Evolutionary conservation across 2,329 filamentous ascomycete species (phyloP).

Genomic region (Xylariaceae sp.): DNA sequence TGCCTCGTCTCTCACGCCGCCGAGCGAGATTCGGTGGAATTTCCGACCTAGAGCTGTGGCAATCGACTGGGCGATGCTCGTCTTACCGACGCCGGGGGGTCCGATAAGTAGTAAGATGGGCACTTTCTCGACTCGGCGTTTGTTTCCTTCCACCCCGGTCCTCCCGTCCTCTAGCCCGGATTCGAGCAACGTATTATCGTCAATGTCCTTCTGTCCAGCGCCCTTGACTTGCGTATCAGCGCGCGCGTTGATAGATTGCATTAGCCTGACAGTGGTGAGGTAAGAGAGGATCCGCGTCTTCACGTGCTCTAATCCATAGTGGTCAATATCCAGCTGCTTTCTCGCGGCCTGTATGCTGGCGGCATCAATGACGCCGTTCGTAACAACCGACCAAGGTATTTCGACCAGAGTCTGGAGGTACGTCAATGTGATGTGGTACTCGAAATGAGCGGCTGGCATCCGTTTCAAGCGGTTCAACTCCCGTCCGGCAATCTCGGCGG

Average conservation of each 20-base stretch:
- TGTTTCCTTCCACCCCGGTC: constrained; percentile 47
- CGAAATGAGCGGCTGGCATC: constrained; percentile 93
- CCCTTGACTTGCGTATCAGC: constrained; percentile 72
- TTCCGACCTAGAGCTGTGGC: constrained; percentile 88
- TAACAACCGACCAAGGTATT: constrained; percentile 83
- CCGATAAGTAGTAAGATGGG: constrained; percentile 91
- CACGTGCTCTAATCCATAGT: constrained; percentile 93
- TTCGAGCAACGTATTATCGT: constrained; percentile 30
- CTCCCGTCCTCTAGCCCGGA: constrained; percentile 34
- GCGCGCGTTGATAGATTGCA: constrained; percentile 81
- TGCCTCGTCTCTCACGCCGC: constrained; percentile 91
- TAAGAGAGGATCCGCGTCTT: constrained; percentile 97
- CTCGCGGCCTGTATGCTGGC: constrained; percentile 74
- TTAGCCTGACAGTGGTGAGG: constrained; percentile 88
- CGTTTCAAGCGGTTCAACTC: constrained; percentile 85
- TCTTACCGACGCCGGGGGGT: constrained; percentile 93
- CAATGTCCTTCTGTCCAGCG: constrained; percentile 52
- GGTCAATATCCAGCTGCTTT: constrained; percentile 89
- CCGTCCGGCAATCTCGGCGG: constrained; percentile 81
- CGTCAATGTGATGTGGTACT: constrained; percentile 88
- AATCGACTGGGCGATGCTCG: constrained; percentile 86
- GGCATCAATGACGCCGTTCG: constrained; percentile 77
- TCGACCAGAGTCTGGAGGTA: constrained; percentile 92
- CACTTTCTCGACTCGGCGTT: constrained; percentile 88
- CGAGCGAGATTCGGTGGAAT: constrained; percentile 94